Evolutionary conservation across 2,329 filamentous ascomycete species (phyloP).

Genomic region (Fusarium chlamydosporum): DNA sequence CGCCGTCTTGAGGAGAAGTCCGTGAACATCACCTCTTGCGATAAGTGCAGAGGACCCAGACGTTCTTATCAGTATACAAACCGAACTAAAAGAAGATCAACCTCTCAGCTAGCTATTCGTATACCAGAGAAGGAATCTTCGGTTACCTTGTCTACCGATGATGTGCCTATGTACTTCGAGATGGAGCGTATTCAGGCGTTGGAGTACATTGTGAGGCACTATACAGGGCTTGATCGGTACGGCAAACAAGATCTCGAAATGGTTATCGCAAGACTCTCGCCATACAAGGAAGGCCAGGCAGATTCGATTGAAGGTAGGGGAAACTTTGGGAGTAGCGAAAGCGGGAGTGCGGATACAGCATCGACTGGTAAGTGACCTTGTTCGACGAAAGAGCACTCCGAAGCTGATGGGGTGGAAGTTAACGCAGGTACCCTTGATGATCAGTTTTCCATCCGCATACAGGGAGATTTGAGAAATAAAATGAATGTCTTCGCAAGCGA

Average conservation of each 20-base stretch:
- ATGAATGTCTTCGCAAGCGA: constrained; percentile 3
- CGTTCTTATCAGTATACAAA: constrained; percentile 36
- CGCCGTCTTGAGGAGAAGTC: constrained; percentile 45
- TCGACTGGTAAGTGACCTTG: constrained; percentile 7
- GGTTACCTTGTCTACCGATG: neutral
- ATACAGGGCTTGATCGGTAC: constrained; percentile 37
- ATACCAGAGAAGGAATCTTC: neutral
- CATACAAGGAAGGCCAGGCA: neutral
- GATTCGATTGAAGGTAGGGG: neutral
- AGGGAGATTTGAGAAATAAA: constrained; percentile 30
- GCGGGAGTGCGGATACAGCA: neutral
- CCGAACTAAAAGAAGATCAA: constrained; percentile 26
- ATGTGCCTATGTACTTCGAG: constrained; percentile 30
- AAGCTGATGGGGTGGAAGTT: neutral
- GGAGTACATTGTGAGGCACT: constrained; percentile 39
- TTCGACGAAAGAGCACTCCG: too few relatives aligned
- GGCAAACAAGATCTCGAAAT: constrained; percentile 20
- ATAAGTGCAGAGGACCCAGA: constrained; percentile 40
- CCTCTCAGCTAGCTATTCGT: neutral
- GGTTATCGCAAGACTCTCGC: constrained; percentile 1
- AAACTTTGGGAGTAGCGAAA: neutral
- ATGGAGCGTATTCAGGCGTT: constrained; percentile 38
- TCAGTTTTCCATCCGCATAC: constrained; percentile 27
- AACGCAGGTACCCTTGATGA: constrained; percentile 34
- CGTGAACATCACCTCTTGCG: constrained; percentile 35